A percentile compares a stretch with the other conserved stretches of the same genome.
phyloP scores from a whole-genome alignment of 257 asterid genomes.

The Solanum pinnatisectum region DNA sequence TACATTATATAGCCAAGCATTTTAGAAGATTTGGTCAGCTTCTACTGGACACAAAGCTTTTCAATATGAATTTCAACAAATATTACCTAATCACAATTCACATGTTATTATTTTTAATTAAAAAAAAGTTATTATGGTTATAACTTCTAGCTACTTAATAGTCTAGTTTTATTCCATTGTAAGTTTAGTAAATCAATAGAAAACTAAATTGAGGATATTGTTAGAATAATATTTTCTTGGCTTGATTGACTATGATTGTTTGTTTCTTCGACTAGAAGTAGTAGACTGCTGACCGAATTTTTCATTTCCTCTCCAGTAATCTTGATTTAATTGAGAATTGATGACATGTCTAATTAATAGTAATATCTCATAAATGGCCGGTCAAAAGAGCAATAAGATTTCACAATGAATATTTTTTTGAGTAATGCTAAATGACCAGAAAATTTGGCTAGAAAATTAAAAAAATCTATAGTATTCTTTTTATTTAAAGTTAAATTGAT shows the following conservation, averaged over 20 bases:
- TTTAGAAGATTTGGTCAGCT: slow-evolving; percentile 20
- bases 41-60: not conserved
- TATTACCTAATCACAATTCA: slow-evolving; percentile 14
- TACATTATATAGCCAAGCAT: slow-evolving; percentile 17
- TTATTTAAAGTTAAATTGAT: too few relatives aligned
- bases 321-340: not conserved
- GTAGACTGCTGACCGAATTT: too few relatives aligned
- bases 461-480: too few relatives aligned
- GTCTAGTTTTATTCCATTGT: not conserved
- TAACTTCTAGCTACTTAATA: not conserved
- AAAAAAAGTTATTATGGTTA: not conserved
- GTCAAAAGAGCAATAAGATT: not conserved
- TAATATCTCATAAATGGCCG: not conserved
- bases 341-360: not conserved
- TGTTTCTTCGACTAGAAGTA: not conserved
- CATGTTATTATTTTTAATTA: not conserved
- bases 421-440: too few relatives aligned
- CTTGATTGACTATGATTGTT: not conserved
- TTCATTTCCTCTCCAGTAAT: not conserved
- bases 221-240: not conserved
- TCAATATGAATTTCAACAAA: slow-evolving; percentile 7
- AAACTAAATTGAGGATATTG: not conserved
- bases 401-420: not conserved
- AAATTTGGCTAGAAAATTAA: too few relatives aligned
- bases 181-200: not conserved